phyloP scores from a whole-genome alignment of 805 yeast genomes.

The Lipomyces mesembrius region DNA sequence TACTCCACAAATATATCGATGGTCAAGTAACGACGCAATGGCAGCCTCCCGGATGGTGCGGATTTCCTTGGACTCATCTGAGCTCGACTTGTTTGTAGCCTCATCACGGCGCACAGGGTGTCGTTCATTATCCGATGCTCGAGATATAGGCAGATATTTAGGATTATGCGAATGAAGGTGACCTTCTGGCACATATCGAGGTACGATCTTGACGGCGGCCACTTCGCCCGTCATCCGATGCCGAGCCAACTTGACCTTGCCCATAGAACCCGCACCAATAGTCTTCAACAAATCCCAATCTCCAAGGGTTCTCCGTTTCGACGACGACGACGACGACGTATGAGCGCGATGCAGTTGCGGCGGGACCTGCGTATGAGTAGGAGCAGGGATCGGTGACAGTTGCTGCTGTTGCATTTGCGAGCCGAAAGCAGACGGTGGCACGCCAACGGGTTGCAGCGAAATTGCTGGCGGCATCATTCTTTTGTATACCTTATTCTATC shows the following conservation, averaged over 20 bases:
- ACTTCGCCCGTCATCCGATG: slow-evolving; percentile 75
- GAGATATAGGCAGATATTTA: slow-evolving; percentile 70
- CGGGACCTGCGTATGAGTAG: slow-evolving; percentile 21
- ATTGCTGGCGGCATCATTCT: not conserved
- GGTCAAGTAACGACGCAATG: slow-evolving; percentile 83
- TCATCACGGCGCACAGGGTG: slow-evolving; percentile 67
- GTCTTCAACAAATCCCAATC: slow-evolving; percentile 96
- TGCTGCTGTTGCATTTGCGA: not conserved
- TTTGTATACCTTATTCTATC: not conserved
- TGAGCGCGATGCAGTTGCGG: slow-evolving; percentile 21
- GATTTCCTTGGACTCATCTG: slow-evolving; percentile 83
- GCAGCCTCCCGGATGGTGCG: slow-evolving; percentile 96
- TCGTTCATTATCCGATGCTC: slow-evolving; percentile 63
- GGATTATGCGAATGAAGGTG: slow-evolving; percentile 49
- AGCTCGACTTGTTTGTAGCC: slow-evolving; percentile 49
- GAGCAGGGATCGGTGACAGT: slow-evolving; percentile 21
- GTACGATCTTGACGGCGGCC: slow-evolving; percentile 52
- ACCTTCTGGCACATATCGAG: slow-evolving; percentile 35
- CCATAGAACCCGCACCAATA: slow-evolving; percentile 99
- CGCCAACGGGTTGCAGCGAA: not conserved
- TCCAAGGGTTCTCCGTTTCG: slow-evolving; percentile 81
- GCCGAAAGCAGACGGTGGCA: not conserved
- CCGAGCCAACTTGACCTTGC: slow-evolving; percentile 92
- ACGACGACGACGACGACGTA: slow-evolving; percentile 21
- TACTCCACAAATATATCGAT: slow-evolving; percentile 87